Evolutionary conservation across 106 monocot species (phyloP), one percentile per base, ranked within the genome.

Genomic region (Phalaenopsis aphrodite): DNA sequence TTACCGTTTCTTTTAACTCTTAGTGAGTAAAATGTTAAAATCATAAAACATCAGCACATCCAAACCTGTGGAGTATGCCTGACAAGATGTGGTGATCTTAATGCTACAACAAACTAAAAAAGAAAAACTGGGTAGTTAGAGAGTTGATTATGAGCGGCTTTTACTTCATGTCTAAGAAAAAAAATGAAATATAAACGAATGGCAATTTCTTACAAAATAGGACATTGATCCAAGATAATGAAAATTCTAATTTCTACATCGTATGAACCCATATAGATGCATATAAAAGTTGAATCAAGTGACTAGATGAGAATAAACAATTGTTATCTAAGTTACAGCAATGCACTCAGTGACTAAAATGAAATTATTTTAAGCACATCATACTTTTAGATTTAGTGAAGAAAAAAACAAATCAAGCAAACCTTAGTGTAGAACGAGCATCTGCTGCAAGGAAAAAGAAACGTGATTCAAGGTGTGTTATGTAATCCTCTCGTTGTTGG

Each of bases 391-490:
- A 24, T 17, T 52, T 66, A 55, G 61, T 39, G 0, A 49, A 17
- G 0, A 49, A 17, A 12, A 79, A 80, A 41, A 16, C 16, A 12
- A 68, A 73, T 66, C 55, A 37, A 18, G 78, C 81, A 72, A 52
- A 98, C 98, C 98, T 89, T 80, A 99, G 79, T 6, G 91, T 91
- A 75, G 91, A 88, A 73, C 89, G 90, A 16, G 95, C 94, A 91
- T 99, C 99, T 76, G 99, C 99, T 77, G 99, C 99, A 84, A 99
- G 95, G 78, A 89, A 99, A 81, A 99, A 84, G 76, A 99, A 99
- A 47, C 95, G 88, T 78, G 93, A 93, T 79, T 99, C 99, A 15
- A 99, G 85, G 75, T 90, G 89, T 43, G 78, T 81, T 76, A 99
- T 99, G 76, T 95, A 99, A 81, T 88, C 79, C 30, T 94, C 89